Evolutionary conservation across 352 stramenopile species (phyloP).

Genomic region (Pythium folliculosum): DNA sequence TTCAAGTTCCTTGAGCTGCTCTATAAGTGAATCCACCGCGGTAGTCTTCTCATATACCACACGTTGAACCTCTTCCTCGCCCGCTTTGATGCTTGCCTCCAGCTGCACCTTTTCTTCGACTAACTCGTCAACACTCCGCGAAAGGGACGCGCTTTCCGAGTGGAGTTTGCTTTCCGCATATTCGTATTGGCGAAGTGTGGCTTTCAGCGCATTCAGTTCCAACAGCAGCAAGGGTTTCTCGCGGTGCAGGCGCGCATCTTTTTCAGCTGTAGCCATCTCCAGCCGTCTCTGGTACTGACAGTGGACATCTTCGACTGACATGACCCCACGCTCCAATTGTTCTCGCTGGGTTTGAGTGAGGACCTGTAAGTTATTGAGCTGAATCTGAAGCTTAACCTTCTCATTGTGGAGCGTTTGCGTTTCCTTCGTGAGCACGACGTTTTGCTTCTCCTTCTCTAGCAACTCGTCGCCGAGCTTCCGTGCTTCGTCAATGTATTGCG

Average conservation of each 20-base stretch:
- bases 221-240: conserved; percentile 51
- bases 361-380: conserved; percentile 45
- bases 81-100: background rate
- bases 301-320: conserved; percentile 53
- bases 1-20: background rate
- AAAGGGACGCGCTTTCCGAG: conserved; percentile 16
- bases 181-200: conserved; percentile 44
- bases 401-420: conserved; percentile 36
- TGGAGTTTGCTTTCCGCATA: conserved; percentile 39
- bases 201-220: conserved; percentile 44
- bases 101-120: background rate
- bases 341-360: conserved; percentile 37
- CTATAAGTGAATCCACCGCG: background rate
- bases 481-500: conserved; percentile 42
- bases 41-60: background rate
- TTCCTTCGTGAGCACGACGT: conserved; percentile 36
- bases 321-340: conserved; percentile 36
- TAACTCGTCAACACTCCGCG: background rate
- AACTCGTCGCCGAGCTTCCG: conserved; percentile 36
- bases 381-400: conserved; percentile 52
- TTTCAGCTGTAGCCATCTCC: conserved; percentile 39
- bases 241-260: conserved; percentile 43
- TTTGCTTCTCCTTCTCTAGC: conserved; percentile 40
- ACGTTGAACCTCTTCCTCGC: background rate
- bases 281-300: conserved; percentile 35